Evolutionary conservation across 192 early-diverging fungal species (phyloP).

Genomic region (Backusella liffmaniae): DNA sequence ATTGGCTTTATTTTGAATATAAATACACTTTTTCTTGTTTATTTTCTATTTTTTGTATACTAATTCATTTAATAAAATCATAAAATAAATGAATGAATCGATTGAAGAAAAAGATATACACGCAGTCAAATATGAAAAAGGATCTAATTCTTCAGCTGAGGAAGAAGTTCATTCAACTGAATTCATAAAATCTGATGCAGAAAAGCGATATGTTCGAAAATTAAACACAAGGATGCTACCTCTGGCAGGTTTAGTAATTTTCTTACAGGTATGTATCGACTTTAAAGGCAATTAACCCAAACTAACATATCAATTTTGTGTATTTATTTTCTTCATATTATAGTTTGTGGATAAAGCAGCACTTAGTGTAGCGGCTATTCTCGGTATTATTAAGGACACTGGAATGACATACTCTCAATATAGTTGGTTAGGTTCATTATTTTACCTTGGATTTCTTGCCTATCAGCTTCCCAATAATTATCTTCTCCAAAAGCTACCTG

Average conservation of each 20-base stretch:
- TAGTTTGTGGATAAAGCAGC: constrained; percentile 20
- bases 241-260: constrained; percentile 8
- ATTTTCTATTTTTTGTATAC: neutral
- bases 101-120: neutral
- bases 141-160: neutral
- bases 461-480: constrained; percentile 21
- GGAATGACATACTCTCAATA: constrained; percentile 4
- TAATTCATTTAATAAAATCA: neutral
- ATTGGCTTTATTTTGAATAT: neutral
- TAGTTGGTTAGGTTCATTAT: constrained; percentile 11
- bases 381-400: constrained; percentile 19
- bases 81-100: neutral
- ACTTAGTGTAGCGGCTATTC: constrained; percentile 5
- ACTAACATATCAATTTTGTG: neutral
- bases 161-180: neutral
- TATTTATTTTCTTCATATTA: neutral
- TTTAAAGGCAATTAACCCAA: neutral
- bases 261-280: constrained; percentile 16
- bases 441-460: constrained; percentile 17
- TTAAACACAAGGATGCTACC: constrained; percentile 16
- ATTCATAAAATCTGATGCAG: constrained; percentile 14
- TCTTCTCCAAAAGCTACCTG: constrained; percentile 12
- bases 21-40: neutral
- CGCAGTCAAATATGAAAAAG: neutral
- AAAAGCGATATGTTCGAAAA: constrained; percentile 16